These are phyloP conservation scores for Chytriomyces sp. DNA, from an alignment of 192 early-diverging fungal species.

Conservation along the genomic window DNA sequence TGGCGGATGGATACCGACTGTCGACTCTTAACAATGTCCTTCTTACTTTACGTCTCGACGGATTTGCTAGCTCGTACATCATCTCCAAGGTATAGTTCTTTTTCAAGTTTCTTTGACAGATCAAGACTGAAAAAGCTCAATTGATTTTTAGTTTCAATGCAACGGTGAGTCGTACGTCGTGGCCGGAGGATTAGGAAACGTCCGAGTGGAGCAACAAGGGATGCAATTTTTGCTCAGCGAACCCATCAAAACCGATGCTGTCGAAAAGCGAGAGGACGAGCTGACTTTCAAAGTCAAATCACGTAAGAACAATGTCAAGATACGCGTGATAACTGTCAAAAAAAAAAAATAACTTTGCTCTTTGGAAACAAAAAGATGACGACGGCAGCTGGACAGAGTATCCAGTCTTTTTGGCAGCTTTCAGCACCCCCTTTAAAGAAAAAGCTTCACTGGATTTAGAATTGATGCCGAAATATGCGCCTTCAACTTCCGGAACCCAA, in stretches of 20 bases:
- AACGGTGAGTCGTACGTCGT: not conserved
- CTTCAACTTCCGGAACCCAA: not conserved
- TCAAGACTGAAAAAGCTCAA: not conserved
- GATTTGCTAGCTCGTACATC: not conserved
- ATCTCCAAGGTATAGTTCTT: not conserved
- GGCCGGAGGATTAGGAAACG: not conserved
- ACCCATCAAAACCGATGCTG: not conserved
- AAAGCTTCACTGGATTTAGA: not conserved
- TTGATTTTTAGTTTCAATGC: not conserved
- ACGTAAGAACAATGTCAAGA: no score
- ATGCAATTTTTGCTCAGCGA: not conserved
- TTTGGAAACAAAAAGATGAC: no score
- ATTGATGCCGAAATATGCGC: not conserved
- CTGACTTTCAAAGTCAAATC: no score
- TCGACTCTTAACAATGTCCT: constrained; percentile 19
- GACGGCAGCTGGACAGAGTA: not conserved
- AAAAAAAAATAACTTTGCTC: no score
- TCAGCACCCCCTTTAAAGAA: not conserved
- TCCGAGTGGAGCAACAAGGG: not conserved
- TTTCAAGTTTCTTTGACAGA: not conserved
- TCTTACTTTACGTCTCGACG: constrained; percentile 14
- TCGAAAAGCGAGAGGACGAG: no score
- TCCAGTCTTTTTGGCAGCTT: not conserved
- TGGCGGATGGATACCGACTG: constrained; percentile 9
- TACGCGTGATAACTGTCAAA: no score